Evolutionary conservation across 768 basidiomycete genomes (phyloP), one percentile per base, ranked within the genome.

Genomic region (Mycena haematopus): DNA sequence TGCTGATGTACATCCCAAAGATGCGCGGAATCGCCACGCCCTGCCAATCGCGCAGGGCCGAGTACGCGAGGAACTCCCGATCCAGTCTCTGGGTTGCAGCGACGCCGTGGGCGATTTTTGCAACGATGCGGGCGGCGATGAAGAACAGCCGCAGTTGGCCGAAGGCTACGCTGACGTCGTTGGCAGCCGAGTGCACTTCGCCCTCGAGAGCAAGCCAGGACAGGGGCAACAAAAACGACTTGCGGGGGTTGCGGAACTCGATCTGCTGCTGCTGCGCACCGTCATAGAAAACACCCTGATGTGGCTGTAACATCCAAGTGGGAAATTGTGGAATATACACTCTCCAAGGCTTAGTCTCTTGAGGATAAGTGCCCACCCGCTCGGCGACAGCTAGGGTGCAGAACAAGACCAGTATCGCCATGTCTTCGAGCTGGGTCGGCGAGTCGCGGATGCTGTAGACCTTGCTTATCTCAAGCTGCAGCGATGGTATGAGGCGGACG

Each of bases 11-110:
- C 22, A 53, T 4, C 36, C 52, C 52, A 53, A 53, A 40, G 52
- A 53, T 36, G 6, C 52, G 52, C 36, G 52, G 52, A 40, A 53
- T 53, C 52, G 52, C 33, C 22, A 36, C 52, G 24, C 52, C 52
- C 36, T 53, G 52, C 52, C 33, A 53, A 17, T 35, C 14, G 24
- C 36, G 36, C 52, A 53, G 36, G 36, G 33, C 25, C 21, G 52
- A 54, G 52, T 54, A 54, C 31, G 52, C 25, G 52, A 38, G 52
- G 38, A 54, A 54, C 25, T 54, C 52, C 38, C 31, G 31, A 52
- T 52, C 31, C 51, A 49, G 47, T 24, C 47, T 25, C 6, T 49
- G 47, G 21, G 27, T 31, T 25, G 47, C 31, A 52, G 51, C 51
- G 33, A 29, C 29, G 51, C 51, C 51, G 51, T 52, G 51, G 51